Base-by-base conservation (phyloP, 352 stramenopile species). In the Thalassiosira mediterranea region DNA sequence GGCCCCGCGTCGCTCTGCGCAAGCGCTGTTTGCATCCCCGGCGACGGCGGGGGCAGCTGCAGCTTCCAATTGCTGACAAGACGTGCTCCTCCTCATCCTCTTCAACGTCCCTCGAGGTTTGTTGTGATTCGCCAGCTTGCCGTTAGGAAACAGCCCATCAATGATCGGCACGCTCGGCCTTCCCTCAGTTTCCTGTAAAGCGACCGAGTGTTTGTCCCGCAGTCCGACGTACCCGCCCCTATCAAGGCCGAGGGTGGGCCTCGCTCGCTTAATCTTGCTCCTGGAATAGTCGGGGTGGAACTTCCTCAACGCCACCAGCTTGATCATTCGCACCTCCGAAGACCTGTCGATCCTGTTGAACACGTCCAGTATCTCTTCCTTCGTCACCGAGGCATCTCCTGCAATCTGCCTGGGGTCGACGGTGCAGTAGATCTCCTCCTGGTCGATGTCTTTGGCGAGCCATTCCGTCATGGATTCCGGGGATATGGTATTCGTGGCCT, bases 401-500 rank as follows among this genome's bases (percentile, higher is more conserved):
- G 77, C 79, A 59, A 90, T 76, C 49, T 89, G 68, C 48, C 68
- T 62, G 3, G 68, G 54, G 53, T 76, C 57, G 47, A 91, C 83
- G 25, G 66, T 88, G 46, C 86, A 91, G 53, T 91, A 91, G 17
- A 84, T 71, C 60, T 91, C 86, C 63, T 91, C 86, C 48, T 91
- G 85, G 66, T 86, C 72, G 23, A 87, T 56, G 19, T 61, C 66
- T 46, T 91, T 91, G 13, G 71, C 84, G 3, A 91, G 67, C 66
- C 71, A 75, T 32, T 57, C 49, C 62, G 82, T 82, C 86, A 91
- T 91, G 13, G 68, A 71, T 10, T 76, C 31, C 1, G 69, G 52
- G 57, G 83, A 79, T 60, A 91, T 91, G 19, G 66, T 79, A 72
- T 87, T 85, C 7, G 86, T 91, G 28, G 83, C 83, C 47, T 81